Evolutionary conservation across 208 protist genomes (phyloP).

Genomic region (Trypanosoma melophagium): DNA sequence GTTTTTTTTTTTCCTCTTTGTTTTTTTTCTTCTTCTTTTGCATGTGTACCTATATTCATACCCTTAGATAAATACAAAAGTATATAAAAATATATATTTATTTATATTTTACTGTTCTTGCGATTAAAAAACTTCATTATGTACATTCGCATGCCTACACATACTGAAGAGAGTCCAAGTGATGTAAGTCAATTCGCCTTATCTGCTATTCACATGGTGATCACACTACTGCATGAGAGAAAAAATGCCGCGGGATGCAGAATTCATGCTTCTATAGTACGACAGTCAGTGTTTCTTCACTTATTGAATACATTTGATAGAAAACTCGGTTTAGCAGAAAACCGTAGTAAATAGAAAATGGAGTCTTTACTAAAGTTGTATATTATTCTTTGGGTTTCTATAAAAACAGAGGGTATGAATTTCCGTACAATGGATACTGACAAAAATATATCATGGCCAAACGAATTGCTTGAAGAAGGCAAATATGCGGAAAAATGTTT

Average conservation of each 20-base stretch:
- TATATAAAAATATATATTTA: constrained; percentile 9
- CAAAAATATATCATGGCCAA: background rate
- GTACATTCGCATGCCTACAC: background rate
- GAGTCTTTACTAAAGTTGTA: constrained; percentile 4
- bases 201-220: background rate
- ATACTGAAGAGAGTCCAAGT: background rate
- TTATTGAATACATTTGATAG: constrained; percentile 4
- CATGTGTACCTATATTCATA: background rate
- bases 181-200: background rate
- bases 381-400: constrained; percentile 14
- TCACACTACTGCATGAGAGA: constrained; percentile 1
- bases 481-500: constrained; percentile 3
- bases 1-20: background rate
- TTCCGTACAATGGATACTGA: background rate
- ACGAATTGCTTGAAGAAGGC: background rate
- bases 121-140: background rate
- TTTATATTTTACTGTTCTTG: background rate
- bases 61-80: background rate
- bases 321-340: no score
- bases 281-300: constrained; percentile 7
- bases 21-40: constrained; percentile 6
- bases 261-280: background rate
- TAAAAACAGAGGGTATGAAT: constrained; percentile 6
- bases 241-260: background rate
- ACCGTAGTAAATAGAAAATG: background rate